Evolutionary conservation across 1,284 basidiomycete genomes (phyloP).

Genomic region (Boletus semigastroideus): DNA sequence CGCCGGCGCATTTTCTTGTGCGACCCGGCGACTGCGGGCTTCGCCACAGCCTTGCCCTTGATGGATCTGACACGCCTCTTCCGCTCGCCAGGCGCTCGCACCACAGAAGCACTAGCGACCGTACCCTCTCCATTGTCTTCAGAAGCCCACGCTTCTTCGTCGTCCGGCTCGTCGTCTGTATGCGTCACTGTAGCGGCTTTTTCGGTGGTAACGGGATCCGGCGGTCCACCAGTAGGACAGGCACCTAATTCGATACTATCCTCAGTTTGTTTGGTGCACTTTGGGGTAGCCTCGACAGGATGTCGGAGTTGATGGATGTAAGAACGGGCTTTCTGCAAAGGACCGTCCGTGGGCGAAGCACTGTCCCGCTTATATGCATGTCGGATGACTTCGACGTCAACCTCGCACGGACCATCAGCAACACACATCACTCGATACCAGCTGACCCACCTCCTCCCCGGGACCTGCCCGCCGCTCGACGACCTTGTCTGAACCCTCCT

Average conservation of each 20-base stretch:
- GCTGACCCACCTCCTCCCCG: slow-evolving; percentile 29
- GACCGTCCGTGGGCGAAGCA: slow-evolving; percentile 1
- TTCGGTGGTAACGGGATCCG: background rate
- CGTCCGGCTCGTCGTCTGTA: slow-evolving; percentile 8
- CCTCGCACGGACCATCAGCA: slow-evolving; percentile 23
- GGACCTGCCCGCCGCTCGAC: slow-evolving; percentile 28
- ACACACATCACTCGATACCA: background rate
- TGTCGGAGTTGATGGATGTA: slow-evolving; percentile 13
- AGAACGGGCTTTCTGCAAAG: slow-evolving; percentile 1
- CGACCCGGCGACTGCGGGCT: background rate
- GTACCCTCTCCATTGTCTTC: slow-evolving; percentile 17
- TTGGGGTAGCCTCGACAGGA: slow-evolving; percentile 2
- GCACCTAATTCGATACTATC: background rate
- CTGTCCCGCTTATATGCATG: slow-evolving; percentile 14
- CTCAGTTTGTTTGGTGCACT: background rate
- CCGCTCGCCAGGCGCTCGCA: background rate
- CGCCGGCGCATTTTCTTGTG: slow-evolving; percentile 12
- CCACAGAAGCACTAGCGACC: background rate
- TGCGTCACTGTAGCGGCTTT: background rate
- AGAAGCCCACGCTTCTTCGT: slow-evolving; percentile 28
- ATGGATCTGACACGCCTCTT: slow-evolving; percentile 18
- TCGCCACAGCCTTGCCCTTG: slow-evolving; percentile 15
- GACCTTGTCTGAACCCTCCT: slow-evolving; percentile 67
- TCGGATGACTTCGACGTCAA: slow-evolving; percentile 27
- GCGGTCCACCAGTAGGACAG: background rate